Base-by-base conservation (phyloP, 768 basidiomycete species). In the Leccinum subtestaceum region DNA sequence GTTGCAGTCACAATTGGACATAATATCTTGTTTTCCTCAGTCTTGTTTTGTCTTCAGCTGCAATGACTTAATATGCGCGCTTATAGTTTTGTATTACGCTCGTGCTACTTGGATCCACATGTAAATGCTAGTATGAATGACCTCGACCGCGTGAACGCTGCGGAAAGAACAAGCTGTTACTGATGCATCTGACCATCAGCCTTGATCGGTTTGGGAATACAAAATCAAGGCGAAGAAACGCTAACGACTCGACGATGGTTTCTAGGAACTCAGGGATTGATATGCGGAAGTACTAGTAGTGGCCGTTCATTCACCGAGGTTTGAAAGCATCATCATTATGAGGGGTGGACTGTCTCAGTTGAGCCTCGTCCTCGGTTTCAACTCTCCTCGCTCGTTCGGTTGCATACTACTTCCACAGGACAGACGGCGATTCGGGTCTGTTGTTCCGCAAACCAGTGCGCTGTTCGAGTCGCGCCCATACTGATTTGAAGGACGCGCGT, bases 361-460 rank as follows among this genome's bases (percentile, higher is more conserved):
- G 10, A 12, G 15, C 8, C 9, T 5, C 11, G 17, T 29, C 48
- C 49, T 57, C 34, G 57, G 87, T 89, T 87, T 85, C 4, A 23
- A 85, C 68, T 62, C 78, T 80, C 55, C 75, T 81, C 59, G 82
- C 80, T 11, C 82, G 81, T 65, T 65, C 73, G 0, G 3, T 48
- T 0, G 4, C 25, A 23, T 23, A 2, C 3, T 25, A 25, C 8
- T 67, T 11, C 65, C 63, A 0, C 63, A 61, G 13, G 95, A 68
- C 96, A 97, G 88, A 84, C 95, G 0, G 88, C 25, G 25, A 4
- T 97, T 96, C 69, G 95, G 95, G 1, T 93, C 94, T 9, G 76
- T 80, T 15, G 87, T 87, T 61, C 84, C 85, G 4, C 87, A 93
- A 1, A 9, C 8, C 29, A 29, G 8, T 65, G 87, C 88, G 6